Evolutionary conservation across 192 early-diverging fungal species (phyloP).

Genomic region (Backusella tarrabulga): DNA sequence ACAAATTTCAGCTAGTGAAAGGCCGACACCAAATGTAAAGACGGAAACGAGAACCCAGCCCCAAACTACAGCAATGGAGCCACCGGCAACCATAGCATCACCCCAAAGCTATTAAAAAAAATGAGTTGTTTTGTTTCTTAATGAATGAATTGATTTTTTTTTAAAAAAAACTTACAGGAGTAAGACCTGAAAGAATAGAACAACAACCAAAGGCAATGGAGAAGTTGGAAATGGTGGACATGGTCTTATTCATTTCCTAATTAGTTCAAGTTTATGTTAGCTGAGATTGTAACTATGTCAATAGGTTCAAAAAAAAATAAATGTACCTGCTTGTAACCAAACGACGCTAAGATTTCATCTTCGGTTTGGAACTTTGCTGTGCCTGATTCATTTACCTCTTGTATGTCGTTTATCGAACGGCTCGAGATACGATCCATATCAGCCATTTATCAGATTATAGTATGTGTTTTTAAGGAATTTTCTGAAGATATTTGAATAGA

Average conservation of each 20-base stretch:
- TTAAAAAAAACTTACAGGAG: constrained; percentile 37
- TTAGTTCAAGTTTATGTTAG: neutral
- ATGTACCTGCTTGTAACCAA: constrained; percentile 37
- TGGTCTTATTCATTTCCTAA: constrained; percentile 44
- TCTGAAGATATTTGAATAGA: constrained; percentile 1
- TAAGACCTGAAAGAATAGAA: constrained; percentile 46
- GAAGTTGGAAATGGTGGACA: constrained; percentile 47
- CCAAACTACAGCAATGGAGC: constrained; percentile 48
- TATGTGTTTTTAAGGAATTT: constrained; percentile 12
- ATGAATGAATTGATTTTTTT: neutral
- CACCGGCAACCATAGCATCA: constrained; percentile 44
- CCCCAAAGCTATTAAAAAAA: constrained; percentile 38
- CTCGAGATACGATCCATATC: constrained; percentile 1
- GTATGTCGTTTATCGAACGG: constrained; percentile 1
- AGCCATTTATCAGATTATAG: constrained; percentile 15
- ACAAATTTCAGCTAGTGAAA: constrained; percentile 50
- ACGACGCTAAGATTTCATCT: constrained; percentile 13
- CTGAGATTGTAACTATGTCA: neutral
- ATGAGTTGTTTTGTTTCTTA: neutral
- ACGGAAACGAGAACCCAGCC: constrained; percentile 44
- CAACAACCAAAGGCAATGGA: constrained; percentile 47
- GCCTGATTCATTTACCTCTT: constrained; percentile 15
- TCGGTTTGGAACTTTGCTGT: constrained; percentile 13
- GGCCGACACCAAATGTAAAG: constrained; percentile 41
- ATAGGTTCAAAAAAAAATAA: neutral